Evolutionary conservation across 2,329 filamentous ascomycete species (phyloP), one percentile per base, ranked within the genome.

Genomic region (Colletotrichum sp.): DNA sequence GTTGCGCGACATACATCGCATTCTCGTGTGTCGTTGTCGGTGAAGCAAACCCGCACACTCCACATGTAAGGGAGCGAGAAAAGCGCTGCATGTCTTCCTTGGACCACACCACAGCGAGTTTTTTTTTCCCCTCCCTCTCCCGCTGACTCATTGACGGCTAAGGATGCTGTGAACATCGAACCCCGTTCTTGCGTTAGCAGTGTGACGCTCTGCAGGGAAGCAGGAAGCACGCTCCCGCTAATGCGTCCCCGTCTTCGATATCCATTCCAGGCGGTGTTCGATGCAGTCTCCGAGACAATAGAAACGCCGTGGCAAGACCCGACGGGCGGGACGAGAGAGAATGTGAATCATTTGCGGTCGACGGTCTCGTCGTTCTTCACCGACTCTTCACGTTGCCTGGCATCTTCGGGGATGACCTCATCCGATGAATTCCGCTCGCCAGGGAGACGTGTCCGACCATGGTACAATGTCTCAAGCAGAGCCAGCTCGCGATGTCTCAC

Each of bases 121-220:
- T 7, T 24, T 30, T 30, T 30, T n/a, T n/a, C n/a, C n/a, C 36
- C 36, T 32, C 30, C 48, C 21, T 43, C 32, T 36, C 24, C 64
- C 30, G 48, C 72, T 75, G 74, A 76, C 30, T 76, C 74, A 76
- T 76, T 36, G 21, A 39, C 16, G 61, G 52, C 72, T 67, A 67
- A 68, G 43, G 39, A 73, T 75, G 74, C 74, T 71, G 66, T 75
- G 74, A 75, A 75, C 14, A 57, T 39, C 13, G 61, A 43, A 55
- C 64, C 64, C 64, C 28, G 26, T 68, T 28, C 55, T 48, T 59
- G 73, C 70, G 48, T 74, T 77, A 69, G 69, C 66, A 66, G 55
- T 77, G 69, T 65, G 76, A 77, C 76, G 52, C 74, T 75, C 69
- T 69, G 76, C 74, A 76, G 61, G 65, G 73, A 76, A 71, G 64